These are phyloP conservation scores for Pachyrhizus erosus DNA, from an alignment of 306 rosid species.

Conservation along the genomic window DNA sequence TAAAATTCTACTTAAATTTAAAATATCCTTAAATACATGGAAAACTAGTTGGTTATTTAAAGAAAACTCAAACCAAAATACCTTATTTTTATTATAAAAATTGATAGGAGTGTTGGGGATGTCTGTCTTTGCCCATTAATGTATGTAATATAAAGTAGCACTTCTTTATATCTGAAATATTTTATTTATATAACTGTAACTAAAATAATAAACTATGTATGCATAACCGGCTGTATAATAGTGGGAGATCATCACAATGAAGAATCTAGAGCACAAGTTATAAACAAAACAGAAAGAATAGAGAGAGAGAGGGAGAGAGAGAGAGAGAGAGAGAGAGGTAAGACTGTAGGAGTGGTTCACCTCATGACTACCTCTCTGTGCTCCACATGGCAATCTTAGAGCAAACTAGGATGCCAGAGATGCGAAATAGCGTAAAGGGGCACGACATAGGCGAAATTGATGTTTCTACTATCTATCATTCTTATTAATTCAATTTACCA, in stretches of 20 bases:
- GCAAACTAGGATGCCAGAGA: neutral
- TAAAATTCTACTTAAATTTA: too few species aligned
- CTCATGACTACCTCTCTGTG: constrained; percentile 1
- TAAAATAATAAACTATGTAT: neutral
- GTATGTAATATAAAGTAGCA: neutral
- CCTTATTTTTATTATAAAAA: neutral
- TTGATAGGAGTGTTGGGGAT: neutral
- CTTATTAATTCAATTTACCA: neutral
- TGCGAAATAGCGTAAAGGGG: constrained; percentile 29
- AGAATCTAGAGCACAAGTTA: constrained; percentile 15
- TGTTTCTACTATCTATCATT: constrained; percentile 19
- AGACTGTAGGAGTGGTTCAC: too few species aligned
- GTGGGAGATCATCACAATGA: constrained; percentile 33
- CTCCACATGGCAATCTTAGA: constrained; percentile 48
- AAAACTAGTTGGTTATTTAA: too few species aligned
- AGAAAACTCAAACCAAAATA: too few species aligned
- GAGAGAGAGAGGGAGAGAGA: neutral
- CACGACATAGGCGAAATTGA: constrained; percentile 50
- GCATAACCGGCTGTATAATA: constrained; percentile 37
- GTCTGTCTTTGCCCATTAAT: neutral
- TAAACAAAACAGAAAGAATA: constrained; percentile 31
- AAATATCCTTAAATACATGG: too few species aligned
- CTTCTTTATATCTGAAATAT: too few species aligned
- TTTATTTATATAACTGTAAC: neutral
- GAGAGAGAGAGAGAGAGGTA: neutral